Base-by-base conservation (phyloP, 1,139 yeast species). In the Meyerozyma athensensis region DNA sequence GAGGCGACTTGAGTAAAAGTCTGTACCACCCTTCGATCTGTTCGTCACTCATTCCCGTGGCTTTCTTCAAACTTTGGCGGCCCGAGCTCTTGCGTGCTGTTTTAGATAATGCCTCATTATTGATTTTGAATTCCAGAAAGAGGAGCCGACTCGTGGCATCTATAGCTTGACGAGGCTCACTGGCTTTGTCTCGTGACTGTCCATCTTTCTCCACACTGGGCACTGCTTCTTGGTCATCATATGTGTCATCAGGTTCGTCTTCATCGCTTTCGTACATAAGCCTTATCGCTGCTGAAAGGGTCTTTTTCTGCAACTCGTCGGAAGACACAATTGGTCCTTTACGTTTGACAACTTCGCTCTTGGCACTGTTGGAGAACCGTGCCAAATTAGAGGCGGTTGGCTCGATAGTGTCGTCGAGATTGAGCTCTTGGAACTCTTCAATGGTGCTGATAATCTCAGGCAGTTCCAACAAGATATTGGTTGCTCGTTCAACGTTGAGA, bases 11-110 rank as follows among this genome's bases (percentile, higher is more conserved):
- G 36, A 75, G 71, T 23, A 89, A 57, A 82, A 85, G 83, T 42
- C 84, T 64, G 1, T 84, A 82, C 97, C 97, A 90, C 0, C 96
- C 96, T 64, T 90, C 97, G 34, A 90, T 77, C 56, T 87, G 95
- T 53, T 86, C 96, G 56, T 89, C 92, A 0, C 89, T 68, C 96
- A 95, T 86, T 1, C 67, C 67, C 0, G 81, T 74, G 26, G 64
- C 62, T 12, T 58, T 53, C 46, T 72, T 77, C 51, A 87, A 60
- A 17, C 70, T 74, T 20, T 63, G 61, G 40, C 97, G 68, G 7
- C 52, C 58, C 28, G 67, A 59, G 0, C 80, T 52, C 36, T 79
- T 77, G 41, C 96, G 66, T 5, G 66, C 57, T 0, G 61, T 46
- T 42, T 75, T 69, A 7, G 62, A 71, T 45, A 90, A 81, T 8